phyloP scores from a whole-genome alignment of 129 eudicot genomes.

The Mikania micrantha region DNA sequence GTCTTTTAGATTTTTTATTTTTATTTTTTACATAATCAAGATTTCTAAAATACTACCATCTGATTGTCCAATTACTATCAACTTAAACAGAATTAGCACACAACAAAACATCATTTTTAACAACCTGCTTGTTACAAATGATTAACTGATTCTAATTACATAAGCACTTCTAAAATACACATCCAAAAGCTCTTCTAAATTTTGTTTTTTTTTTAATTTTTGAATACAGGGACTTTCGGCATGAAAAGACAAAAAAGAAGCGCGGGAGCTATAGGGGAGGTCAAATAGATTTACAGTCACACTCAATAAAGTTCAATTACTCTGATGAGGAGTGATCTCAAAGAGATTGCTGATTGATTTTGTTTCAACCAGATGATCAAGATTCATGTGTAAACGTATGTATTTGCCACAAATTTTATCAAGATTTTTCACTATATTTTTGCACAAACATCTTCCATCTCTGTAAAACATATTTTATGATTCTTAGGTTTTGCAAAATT shows the following conservation, averaged over 20 bases:
- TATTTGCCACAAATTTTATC: not conserved
- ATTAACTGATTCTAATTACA: not conserved
- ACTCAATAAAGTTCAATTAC: slow-evolving; percentile 72
- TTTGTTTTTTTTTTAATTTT: not conserved
- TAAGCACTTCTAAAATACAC: too few relatives aligned
- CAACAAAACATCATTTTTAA: not conserved
- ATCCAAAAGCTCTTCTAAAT: too few relatives aligned
- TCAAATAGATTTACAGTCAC: slow-evolving; percentile 66
- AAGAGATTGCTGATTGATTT: not conserved
- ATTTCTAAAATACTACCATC: not conserved
- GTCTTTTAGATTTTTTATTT: not conserved
- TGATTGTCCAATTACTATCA: not conserved
- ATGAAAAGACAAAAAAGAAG: slow-evolving; percentile 94
- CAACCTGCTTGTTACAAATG: not conserved
- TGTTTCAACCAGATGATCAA: not conserved
- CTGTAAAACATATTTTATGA: not conserved
- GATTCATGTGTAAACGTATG: not conserved
- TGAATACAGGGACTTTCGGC: slow-evolving; percentile 69
- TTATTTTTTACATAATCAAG: not conserved
- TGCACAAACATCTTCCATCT: not conserved
- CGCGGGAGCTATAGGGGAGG: slow-evolving; percentile 98
- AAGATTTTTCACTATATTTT: not conserved
- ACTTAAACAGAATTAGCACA: not conserved
- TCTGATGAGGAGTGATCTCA: slow-evolving; percentile 47
- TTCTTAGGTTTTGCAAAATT: not conserved